Percentiles rank a stretch among this genome's conserved stretches.
phyloP scores from a whole-genome alignment of 371 early-diverging fungal species.

The Phascolomyces articulosus region DNA sequence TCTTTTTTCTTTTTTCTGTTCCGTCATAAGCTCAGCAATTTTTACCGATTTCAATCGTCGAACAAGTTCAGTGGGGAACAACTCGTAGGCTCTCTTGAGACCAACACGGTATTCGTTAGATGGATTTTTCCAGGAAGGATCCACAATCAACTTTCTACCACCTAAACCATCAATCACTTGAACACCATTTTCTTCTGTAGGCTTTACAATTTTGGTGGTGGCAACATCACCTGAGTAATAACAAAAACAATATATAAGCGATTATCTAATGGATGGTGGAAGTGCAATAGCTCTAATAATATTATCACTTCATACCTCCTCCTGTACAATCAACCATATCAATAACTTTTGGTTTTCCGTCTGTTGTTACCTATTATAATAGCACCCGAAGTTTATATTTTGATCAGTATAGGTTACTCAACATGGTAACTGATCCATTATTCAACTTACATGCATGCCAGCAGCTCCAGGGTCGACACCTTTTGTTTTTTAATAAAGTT shows the following conservation, averaged over 20 bases:
- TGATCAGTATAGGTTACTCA: too few species aligned
- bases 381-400: too few species aligned
- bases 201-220: constrained; percentile 63
- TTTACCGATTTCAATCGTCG: constrained; percentile 62
- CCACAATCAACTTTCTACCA: constrained; percentile 77
- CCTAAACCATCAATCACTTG: constrained; percentile 67
- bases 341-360: constrained; percentile 88
- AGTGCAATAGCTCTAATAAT: too few species aligned
- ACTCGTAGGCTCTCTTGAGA: constrained; percentile 74
- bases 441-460: constrained; percentile 71
- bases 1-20: background rate
- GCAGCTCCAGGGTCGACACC: constrained; percentile 92
- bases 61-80: constrained; percentile 75
- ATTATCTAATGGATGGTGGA: too few species aligned
- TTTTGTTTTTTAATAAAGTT: constrained; percentile 1
- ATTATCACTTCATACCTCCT: too few species aligned
- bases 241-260: too few species aligned
- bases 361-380: constrained; percentile 66
- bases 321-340: constrained; percentile 96
- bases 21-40: too few species aligned
- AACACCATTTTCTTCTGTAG: constrained; percentile 42
- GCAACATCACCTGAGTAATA: constrained; percentile 72
- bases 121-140: constrained; percentile 76
- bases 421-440: too few species aligned
- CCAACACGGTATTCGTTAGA: constrained; percentile 86